Conservation (phyloP, 192 early-diverging fungal genomes). For the Globomyces pollinis-pini region DNA sequence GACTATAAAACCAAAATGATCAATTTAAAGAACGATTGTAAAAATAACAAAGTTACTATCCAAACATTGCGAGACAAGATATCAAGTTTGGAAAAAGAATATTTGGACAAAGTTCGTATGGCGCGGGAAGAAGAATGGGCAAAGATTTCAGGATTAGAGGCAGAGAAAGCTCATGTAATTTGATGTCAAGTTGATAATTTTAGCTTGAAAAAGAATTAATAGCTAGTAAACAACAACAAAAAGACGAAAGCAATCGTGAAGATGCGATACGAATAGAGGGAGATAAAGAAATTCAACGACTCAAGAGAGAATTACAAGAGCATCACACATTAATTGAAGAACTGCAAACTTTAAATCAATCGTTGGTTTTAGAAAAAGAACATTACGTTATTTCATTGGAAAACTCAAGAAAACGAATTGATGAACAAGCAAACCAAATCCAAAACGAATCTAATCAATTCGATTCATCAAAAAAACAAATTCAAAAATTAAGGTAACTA, state of each 20-base stretch:
- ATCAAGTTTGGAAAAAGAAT: conserved; percentile 24
- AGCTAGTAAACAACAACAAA: conserved; percentile 10
- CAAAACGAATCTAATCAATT: neutral
- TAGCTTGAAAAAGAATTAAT: conserved; percentile 23
- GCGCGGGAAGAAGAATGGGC: conserved; percentile 38
- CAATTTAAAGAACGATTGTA: conserved; percentile 20
- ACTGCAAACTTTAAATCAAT: neutral
- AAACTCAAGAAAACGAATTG: neutral
- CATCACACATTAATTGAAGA: neutral
- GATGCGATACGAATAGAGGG: neutral
- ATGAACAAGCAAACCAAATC: neutral
- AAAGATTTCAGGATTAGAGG: conserved; percentile 20
- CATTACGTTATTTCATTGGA: neutral
- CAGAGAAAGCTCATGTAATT: no score
- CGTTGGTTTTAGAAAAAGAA: conserved; percentile 1
- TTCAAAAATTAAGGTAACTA: neutral
- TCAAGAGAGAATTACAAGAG: conserved; percentile 4
- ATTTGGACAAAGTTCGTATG: conserved; percentile 25
- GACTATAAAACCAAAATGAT: conserved; percentile 25
- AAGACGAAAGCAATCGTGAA: neutral
- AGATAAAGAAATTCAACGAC: conserved; percentile 1
- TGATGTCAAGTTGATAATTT: no score
- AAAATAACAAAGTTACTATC: conserved; percentile 16
- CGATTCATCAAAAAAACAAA: neutral
- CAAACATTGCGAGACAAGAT: conserved; percentile 20